Evolutionary conservation across 1,284 basidiomycete genomes (phyloP).

Genomic region (Ceratobasidium sp.): DNA sequence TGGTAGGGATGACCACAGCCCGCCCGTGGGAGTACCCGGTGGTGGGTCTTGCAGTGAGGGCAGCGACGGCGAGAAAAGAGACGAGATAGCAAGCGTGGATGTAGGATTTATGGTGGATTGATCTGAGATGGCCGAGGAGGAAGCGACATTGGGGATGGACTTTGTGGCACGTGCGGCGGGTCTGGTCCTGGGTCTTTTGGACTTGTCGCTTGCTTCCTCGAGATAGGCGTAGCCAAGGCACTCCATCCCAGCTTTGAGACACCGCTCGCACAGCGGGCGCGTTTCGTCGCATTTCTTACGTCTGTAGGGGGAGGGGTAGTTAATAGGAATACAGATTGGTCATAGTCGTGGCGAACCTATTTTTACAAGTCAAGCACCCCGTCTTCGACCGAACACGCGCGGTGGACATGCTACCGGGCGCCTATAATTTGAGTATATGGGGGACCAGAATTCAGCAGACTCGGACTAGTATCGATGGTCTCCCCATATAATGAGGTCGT

Average conservation of each 20-base stretch:
- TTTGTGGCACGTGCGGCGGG: neutral
- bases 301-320: neutral
- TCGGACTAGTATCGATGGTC: neutral
- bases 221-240: slow-evolving; percentile 39
- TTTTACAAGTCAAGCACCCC: slow-evolving; percentile 45
- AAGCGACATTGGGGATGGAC: neutral
- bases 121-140: neutral
- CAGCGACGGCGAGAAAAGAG: neutral
- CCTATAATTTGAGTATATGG: neutral
- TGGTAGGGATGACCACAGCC: neutral
- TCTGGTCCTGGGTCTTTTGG: slow-evolving; percentile 1
- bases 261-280: slow-evolving; percentile 23
- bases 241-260: slow-evolving; percentile 18
- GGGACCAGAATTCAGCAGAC: neutral
- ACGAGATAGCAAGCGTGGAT: neutral
- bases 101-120: neutral
- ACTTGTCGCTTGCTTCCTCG: neutral
- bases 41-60: neutral
- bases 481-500: neutral
- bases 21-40: neutral
- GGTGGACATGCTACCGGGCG: neutral
- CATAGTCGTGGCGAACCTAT: slow-evolving; percentile 1
- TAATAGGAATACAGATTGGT: neutral
- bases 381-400: slow-evolving; percentile 37
- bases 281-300: slow-evolving; percentile 43